Evolutionary conservation across 2,329 filamentous ascomycete genomes (phyloP).

Genomic region (Fonsecaea monophora): DNA sequence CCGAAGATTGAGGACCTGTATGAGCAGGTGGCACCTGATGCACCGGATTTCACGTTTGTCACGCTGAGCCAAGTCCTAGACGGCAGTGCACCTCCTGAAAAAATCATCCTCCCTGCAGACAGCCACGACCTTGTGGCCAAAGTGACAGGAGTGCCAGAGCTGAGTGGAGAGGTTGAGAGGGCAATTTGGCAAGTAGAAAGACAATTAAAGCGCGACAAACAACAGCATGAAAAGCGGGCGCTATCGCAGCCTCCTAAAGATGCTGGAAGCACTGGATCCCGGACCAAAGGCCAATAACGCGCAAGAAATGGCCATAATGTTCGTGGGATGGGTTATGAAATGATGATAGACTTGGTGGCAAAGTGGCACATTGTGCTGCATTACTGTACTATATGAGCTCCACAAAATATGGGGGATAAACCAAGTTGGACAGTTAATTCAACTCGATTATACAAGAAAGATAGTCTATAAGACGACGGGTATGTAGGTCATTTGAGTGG

Average conservation of each 20-base stretch:
- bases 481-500: neutral
- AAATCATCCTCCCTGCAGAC: constrained; percentile 51
- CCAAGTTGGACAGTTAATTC: neutral
- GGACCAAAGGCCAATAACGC: neutral
- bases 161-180: constrained; percentile 75
- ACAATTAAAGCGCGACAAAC: constrained; percentile 41
- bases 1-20: constrained; percentile 78
- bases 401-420: neutral
- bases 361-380: neutral
- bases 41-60: constrained; percentile 43
- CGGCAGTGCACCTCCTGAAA: constrained; percentile 49
- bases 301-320: neutral
- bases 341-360: constrained; percentile 1
- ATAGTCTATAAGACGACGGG: neutral
- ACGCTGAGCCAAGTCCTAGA: constrained; percentile 47
- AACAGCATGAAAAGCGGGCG: constrained; percentile 12
- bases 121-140: constrained; percentile 66
- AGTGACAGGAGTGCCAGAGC: constrained; percentile 70
- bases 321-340: neutral
- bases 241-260: constrained; percentile 12
- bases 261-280: neutral
- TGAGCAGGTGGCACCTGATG: constrained; percentile 50
- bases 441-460: neutral
- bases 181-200: constrained; percentile 74
- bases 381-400: neutral